Evolutionary conservation across 2,329 filamentous ascomycete genomes (phyloP).

Genomic region (Westerdykella aurantiaca): DNA sequence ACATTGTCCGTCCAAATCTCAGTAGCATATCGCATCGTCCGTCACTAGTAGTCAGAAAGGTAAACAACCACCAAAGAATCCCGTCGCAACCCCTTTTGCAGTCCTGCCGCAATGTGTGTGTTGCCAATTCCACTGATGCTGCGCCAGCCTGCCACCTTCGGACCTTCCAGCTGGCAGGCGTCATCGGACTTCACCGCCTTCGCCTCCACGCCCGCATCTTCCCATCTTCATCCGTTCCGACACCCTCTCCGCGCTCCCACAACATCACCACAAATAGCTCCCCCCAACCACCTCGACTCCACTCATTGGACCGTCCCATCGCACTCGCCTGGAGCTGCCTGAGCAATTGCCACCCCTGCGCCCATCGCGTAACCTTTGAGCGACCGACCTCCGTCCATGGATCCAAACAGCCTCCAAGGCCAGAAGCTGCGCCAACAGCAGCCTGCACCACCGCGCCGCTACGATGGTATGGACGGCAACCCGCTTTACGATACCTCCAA

Average conservation of each 20-base stretch:
- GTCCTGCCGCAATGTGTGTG: too few relatives aligned
- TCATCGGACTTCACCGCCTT: constrained; percentile 2
- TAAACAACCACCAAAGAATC: constrained; percentile 6
- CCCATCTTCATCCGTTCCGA: constrained; percentile 23
- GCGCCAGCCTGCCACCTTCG: too few relatives aligned
- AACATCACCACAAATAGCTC: constrained; percentile 25
- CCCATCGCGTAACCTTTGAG: constrained; percentile 27
- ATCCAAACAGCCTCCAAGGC: constrained; percentile 33
- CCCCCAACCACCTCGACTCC: constrained; percentile 12
- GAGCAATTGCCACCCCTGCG: constrained; percentile 19
- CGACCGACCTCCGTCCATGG: constrained; percentile 29
- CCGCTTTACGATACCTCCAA: constrained; percentile 43
- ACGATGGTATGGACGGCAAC: constrained; percentile 47
- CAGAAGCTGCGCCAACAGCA: constrained; percentile 36
- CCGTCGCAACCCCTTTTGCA: constrained; percentile 3
- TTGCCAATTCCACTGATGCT: too few relatives aligned
- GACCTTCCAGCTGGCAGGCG: too few relatives aligned
- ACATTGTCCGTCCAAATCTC: constrained; percentile 3
- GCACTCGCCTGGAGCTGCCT: constrained; percentile 1
- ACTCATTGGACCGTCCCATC: constrained; percentile 24
- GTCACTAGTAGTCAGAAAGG: constrained; percentile 12
- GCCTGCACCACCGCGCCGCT: constrained; percentile 38
- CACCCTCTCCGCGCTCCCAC: constrained; percentile 30
- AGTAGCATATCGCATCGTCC: constrained; percentile 9
- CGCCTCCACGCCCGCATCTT: not conserved